A percentile compares a stretch with the other conserved stretches of the same genome.
Evolutionary conservation across 768 basidiomycete genomes (phyloP).

Genomic region (Leccinum pellstonianum): DNA sequence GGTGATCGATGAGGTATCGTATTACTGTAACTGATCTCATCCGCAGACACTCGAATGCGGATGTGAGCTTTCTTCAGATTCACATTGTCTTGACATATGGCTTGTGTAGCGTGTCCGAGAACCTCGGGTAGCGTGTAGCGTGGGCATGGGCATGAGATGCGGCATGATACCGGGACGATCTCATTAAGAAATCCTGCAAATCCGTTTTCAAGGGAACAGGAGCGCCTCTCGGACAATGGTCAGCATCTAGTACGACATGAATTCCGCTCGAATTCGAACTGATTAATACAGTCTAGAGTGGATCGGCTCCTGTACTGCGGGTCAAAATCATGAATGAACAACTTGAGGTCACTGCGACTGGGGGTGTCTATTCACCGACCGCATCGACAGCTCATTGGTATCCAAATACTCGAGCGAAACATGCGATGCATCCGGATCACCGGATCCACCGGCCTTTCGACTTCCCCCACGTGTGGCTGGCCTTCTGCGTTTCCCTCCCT

Average conservation of each 20-base stretch:
- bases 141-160: conserved; percentile 3
- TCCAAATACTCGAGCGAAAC: neutral
- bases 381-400: neutral
- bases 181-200: neutral
- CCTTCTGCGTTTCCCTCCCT: neutral
- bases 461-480: neutral
- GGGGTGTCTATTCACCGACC: neutral
- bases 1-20: neutral
- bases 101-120: neutral
- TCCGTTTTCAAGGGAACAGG: neutral
- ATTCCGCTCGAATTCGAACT: neutral
- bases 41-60: neutral
- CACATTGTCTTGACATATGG: too few species aligned
- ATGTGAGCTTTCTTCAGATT: neutral
- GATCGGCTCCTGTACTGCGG: neutral
- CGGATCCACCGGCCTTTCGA: neutral
- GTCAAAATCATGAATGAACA: conserved; percentile 1
- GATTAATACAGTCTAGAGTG: neutral
- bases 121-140: neutral
- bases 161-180: neutral
- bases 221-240: conserved; percentile 4
- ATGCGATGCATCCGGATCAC: neutral
- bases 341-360: neutral
- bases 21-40: neutral
- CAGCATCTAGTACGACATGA: neutral